These are phyloP conservation scores for Trichopus zeylanicus DNA, from an alignment of 116 monocot genomes.

Conservation along the genomic window DNA sequence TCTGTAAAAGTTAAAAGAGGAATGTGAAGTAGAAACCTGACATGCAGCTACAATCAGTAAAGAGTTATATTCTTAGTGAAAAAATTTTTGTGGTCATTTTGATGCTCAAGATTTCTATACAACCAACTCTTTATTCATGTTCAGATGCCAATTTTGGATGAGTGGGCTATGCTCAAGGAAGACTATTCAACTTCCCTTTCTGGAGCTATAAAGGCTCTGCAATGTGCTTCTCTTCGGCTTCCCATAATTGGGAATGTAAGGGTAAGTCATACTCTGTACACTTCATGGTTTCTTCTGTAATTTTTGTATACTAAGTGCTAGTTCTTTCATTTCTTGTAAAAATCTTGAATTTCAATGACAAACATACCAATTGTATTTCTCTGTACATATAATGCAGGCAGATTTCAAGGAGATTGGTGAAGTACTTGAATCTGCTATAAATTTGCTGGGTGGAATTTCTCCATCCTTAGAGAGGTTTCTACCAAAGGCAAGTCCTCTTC, in stretches of 20 bases:
- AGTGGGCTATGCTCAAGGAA: slow-evolving; percentile 45
- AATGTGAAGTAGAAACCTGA: no score
- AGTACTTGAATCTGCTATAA: slow-evolving; percentile 29
- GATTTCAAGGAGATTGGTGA: slow-evolving; percentile 36
- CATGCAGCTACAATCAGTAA: no score
- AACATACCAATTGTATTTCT: background rate
- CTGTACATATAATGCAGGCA: slow-evolving; percentile 39
- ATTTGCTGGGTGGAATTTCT: slow-evolving; percentile 35
- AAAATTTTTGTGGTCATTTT: no score
- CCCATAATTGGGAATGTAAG: slow-evolving; percentile 50
- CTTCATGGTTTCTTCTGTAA: background rate
- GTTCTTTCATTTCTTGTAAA: no score
- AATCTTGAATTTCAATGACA: background rate
- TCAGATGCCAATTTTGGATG: slow-evolving; percentile 63
- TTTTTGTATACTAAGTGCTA: no score
- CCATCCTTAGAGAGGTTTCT: slow-evolving; percentile 27
- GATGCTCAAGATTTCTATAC: no score
- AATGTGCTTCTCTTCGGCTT: slow-evolving; percentile 58
- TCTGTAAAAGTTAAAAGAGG: no score
- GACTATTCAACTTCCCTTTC: slow-evolving; percentile 50
- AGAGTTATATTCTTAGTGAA: no score
- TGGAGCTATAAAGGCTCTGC: slow-evolving; percentile 48
- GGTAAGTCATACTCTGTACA: slow-evolving; percentile 47
- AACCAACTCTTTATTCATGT: background rate
- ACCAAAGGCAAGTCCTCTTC: slow-evolving; percentile 38